Percentiles rank a stretch among this genome's conserved stretches.
Evolutionary conservation across 2,329 filamentous ascomycete species (phyloP).

Genomic region (Ophiostoma piceae): DNA sequence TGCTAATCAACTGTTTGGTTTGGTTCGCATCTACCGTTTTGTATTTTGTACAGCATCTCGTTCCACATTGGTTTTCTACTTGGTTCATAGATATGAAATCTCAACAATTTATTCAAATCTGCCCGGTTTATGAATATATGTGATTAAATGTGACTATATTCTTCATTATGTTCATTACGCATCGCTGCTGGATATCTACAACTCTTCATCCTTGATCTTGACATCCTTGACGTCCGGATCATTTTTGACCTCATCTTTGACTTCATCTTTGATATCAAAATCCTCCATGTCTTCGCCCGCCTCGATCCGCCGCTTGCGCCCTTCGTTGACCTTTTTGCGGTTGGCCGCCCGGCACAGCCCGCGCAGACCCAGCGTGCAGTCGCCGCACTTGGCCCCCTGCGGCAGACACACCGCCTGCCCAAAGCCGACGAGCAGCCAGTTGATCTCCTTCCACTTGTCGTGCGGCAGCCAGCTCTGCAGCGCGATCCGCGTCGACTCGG

Average conservation of each 20-base stretch:
- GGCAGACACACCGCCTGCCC: slow-evolving; percentile 84
- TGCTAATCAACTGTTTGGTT: background rate
- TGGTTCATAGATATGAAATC: background rate
- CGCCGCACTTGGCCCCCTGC: slow-evolving; percentile 72
- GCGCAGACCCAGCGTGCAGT: slow-evolving; percentile 71
- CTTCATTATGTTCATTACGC: background rate
- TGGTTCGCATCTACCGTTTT: background rate
- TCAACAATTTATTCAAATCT: background rate
- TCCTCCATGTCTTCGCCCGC: slow-evolving; percentile 30
- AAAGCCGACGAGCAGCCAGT: slow-evolving; percentile 79
- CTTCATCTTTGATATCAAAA: slow-evolving; percentile 30
- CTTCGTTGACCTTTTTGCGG: slow-evolving; percentile 55
- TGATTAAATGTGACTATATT: background rate
- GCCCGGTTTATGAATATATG: background rate
- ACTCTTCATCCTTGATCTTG: background rate
- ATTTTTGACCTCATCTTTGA: slow-evolving; percentile 4
- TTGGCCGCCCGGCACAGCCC: slow-evolving; percentile 74
- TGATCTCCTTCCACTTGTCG: slow-evolving; percentile 89
- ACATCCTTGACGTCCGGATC: too few species aligned
- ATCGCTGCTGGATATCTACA: background rate
- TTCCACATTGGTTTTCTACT: background rate
- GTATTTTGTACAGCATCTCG: background rate
- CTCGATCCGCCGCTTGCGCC: slow-evolving; percentile 47
- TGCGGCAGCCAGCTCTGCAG: slow-evolving; percentile 78
- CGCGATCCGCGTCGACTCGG: slow-evolving; percentile 72